Base-by-base conservation (phyloP, 169 alveolate species). In the Plasmodium coatneyi region DNA sequence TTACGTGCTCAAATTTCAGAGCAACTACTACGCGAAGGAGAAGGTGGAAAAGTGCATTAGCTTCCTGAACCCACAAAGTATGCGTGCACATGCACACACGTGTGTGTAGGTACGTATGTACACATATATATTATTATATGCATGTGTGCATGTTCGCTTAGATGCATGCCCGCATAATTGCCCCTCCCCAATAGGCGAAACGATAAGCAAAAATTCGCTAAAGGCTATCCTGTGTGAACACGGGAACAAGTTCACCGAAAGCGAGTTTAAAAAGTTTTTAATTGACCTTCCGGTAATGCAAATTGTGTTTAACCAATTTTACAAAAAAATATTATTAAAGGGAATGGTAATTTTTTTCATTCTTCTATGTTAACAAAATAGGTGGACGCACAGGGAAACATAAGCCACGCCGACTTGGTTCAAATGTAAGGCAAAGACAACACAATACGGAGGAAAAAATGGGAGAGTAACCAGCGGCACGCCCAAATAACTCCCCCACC, bases 191-290 rank as follows among this genome's bases (percentile, higher is more conserved):
- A 74, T 56, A 86, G 93, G 66, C 36, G 78, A 52, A 39, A 74
- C 79, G n/a, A 86, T 86, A 52, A 86, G 66, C 34, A 86, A 39
- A 76, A 72, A 28, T 56, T 28, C 7, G n/a, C 80, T 86, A 25
- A 86, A 76, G 71, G 34, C 54, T 5, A 46, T 86, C 39, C 71
- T 86, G 30, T 86, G 93, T 49, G 93, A 86, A 86, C 34, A 86
- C 76, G 93, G 93, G n/a, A 86, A 86, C 66, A 86, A 86, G 46
- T 86, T 86, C 82, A 74, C 86, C 14, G 93, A 86, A n/a, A 78
- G 34, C 16, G 93, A 86, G 41, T 86, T 86, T 72, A 86, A 86
- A 74, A 74, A 86, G 80, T 86, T 86, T 16, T 70, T 86, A 46
- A 46, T 76, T 16, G 84, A 86, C 19, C n/a, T 86, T 32, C 93